Conservation (phyloP, 495 filamentous ascomycete species). For the Aspergillus leporis region DNA sequence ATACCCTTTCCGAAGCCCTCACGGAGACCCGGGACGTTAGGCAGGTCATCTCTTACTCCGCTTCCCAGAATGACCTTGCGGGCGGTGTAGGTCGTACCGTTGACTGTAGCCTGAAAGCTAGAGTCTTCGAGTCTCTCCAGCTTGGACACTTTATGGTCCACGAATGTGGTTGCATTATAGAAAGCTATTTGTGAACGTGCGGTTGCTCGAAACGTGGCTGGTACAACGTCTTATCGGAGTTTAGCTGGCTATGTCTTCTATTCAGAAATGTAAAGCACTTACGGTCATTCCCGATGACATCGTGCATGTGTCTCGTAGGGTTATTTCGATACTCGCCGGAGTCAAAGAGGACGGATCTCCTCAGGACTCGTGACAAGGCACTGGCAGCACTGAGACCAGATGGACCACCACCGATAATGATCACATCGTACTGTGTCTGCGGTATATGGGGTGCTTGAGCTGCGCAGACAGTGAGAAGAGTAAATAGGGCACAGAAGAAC, state of each 20-base stretch:
- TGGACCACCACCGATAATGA: background rate
- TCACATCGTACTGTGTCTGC: background rate
- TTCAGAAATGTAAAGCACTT: background rate
- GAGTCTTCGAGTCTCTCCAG: constrained; percentile 12
- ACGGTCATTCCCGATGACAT: constrained; percentile 1
- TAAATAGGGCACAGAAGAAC: background rate
- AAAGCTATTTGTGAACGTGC: constrained; percentile 7
- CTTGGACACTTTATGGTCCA: constrained; percentile 11
- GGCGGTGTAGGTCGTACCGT: constrained; percentile 9
- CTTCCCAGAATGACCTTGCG: constrained; percentile 45
- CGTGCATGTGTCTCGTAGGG: constrained; percentile 1
- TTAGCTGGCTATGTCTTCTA: background rate
- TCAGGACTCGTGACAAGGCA: background rate
- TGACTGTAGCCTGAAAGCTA: constrained; percentile 14
- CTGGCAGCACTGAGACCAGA: background rate
- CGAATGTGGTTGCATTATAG: constrained; percentile 6
- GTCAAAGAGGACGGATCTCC: background rate
- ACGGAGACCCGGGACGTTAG: constrained; percentile 36
- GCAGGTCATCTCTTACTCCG: constrained; percentile 46
- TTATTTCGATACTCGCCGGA: background rate
- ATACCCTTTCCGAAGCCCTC: constrained; percentile 49
- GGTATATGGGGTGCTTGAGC: background rate
- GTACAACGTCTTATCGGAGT: background rate
- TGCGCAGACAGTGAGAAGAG: background rate
- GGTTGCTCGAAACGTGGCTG: background rate